phyloP scores from a whole-genome alignment of 2,329 filamentous ascomycete species.

The Elsinoe australis region DNA sequence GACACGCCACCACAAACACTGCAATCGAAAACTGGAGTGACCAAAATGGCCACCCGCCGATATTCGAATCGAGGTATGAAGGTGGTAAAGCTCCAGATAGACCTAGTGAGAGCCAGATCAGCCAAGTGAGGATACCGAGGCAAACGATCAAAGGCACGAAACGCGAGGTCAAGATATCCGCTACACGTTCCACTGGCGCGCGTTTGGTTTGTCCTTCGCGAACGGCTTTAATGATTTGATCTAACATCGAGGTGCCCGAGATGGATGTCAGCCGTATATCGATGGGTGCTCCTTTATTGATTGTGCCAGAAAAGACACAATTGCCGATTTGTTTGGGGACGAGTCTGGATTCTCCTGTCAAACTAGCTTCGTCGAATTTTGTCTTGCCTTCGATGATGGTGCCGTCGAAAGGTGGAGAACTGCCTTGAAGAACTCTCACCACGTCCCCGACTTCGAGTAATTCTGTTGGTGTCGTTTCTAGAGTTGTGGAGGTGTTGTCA shows the following conservation, averaged over 20 bases:
- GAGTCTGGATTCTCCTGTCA: constrained; percentile 69
- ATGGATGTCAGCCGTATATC: constrained; percentile 57
- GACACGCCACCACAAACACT: constrained; percentile 80
- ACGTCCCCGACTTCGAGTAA: constrained; percentile 49
- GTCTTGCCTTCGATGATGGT: constrained; percentile 48
- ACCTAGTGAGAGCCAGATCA: constrained; percentile 62
- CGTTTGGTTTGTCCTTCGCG: constrained; percentile 69
- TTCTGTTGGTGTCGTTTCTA: no score
- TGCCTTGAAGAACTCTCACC: constrained; percentile 68
- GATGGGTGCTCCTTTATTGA: constrained; percentile 61
- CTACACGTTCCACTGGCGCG: constrained; percentile 67
- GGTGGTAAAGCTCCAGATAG: constrained; percentile 49
- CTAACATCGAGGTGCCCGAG: constrained; percentile 65
- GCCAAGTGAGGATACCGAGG: constrained; percentile 64
- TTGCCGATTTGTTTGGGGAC: constrained; percentile 59
- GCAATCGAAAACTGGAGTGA: constrained; percentile 77
- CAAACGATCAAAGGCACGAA: constrained; percentile 60
- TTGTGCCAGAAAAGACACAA: constrained; percentile 62
- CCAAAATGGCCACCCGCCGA: constrained; percentile 63
- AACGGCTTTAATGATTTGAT: constrained; percentile 69
- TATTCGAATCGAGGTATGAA: constrained; percentile 46
- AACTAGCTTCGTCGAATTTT: constrained; percentile 79
- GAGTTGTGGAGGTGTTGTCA: no score
- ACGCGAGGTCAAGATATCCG: constrained; percentile 68
- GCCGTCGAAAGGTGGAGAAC: constrained; percentile 80